Conservation (phyloP, 176 grass and related monocot species). For the Bromus sterilis region DNA sequence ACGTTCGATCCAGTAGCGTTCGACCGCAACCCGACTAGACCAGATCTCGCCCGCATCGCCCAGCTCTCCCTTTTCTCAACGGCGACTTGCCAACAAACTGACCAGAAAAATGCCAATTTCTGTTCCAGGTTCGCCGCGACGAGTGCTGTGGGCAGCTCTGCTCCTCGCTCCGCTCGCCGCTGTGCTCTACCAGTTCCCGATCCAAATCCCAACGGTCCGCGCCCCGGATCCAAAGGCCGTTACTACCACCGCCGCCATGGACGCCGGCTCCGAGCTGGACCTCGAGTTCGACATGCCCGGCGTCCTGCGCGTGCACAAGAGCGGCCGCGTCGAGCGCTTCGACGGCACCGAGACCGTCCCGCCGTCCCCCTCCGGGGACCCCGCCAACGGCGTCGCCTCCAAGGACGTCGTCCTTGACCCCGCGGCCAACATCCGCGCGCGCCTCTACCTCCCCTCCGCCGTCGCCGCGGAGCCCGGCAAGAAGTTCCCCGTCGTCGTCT, state of each 20-base stretch:
- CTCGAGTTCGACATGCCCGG: conserved; percentile 46
- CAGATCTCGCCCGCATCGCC: not conserved
- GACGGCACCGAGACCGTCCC: conserved; percentile 47
- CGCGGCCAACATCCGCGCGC: conserved; percentile 28
- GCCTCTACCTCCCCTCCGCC: conserved; percentile 45
- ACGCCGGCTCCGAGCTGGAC: conserved; percentile 32
- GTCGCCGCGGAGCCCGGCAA: not conserved
- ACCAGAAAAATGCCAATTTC: not conserved
- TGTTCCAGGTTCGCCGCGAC: not conserved
- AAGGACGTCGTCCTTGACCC: conserved; percentile 54
- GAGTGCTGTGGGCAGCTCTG: conserved; percentile 13
- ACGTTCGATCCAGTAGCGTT: not conserved
- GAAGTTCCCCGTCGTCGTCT: conserved; percentile 66
- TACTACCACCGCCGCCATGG: conserved; percentile 25
- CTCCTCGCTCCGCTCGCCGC: conserved; percentile 15
- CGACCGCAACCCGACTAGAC: not conserved
- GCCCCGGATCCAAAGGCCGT: not conserved
- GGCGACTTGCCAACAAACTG: not conserved
- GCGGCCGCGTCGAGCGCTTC: conserved; percentile 63
- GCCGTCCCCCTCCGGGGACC: conserved; percentile 41
- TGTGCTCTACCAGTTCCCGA: conserved; percentile 4
- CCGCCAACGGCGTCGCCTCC: conserved; percentile 42
- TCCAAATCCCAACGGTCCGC: not conserved
- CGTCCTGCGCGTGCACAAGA: conserved; percentile 47
- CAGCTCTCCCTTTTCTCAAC: not conserved